Conservation (phyloP, 2,329 filamentous ascomycete species). For the Stemphylium vesicarium region DNA sequence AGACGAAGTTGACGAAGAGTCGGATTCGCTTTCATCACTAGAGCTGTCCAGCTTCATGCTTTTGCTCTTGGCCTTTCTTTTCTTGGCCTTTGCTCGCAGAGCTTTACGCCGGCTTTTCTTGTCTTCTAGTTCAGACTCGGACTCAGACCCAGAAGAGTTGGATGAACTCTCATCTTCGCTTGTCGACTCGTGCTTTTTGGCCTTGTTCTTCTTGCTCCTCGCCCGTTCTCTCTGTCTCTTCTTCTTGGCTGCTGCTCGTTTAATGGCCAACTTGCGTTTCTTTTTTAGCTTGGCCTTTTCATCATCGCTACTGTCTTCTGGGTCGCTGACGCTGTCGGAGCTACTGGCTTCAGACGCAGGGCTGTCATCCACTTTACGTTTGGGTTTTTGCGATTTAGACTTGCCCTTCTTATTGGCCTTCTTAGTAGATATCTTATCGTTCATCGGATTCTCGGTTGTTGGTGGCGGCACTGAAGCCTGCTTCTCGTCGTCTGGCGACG, state of each 20-base stretch:
- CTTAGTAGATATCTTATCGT: slow-evolving; percentile 7
- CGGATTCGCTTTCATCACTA: slow-evolving; percentile 24
- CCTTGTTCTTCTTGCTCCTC: slow-evolving; percentile 32
- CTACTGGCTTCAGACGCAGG: slow-evolving; percentile 32
- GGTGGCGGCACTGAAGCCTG: slow-evolving; percentile 3
- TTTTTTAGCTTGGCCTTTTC: slow-evolving; percentile 33
- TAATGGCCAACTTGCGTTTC: slow-evolving; percentile 20
- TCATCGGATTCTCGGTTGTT: slow-evolving; percentile 17
- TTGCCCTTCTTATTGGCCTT: slow-evolving; percentile 21
- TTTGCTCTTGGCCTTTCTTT: slow-evolving; percentile 15
- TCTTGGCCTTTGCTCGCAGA: slow-evolving; percentile 29
- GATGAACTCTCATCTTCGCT: slow-evolving; percentile 26
- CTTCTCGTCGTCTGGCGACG: slow-evolving; percentile 1
- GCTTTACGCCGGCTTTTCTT: slow-evolving; percentile 24
- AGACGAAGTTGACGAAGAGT: slow-evolving; percentile 19
- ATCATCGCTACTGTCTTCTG: slow-evolving; percentile 26
- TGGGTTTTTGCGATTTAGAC: slow-evolving; percentile 26
- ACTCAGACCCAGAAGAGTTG: slow-evolving; percentile 26
- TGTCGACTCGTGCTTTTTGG: slow-evolving; percentile 23
- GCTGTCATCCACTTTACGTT: slow-evolving; percentile 22
- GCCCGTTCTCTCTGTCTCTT: slow-evolving; percentile 32
- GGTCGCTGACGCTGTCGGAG: slow-evolving; percentile 26
- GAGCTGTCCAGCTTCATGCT: slow-evolving; percentile 30
- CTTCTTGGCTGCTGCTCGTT: slow-evolving; percentile 20
- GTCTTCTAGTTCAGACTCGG: slow-evolving; percentile 16